A percentile compares a stretch with the other conserved stretches of the same genome.
Conservation (phyloP, 2,329 filamentous ascomycete genomes). For the Epichloe bromicola region DNA sequence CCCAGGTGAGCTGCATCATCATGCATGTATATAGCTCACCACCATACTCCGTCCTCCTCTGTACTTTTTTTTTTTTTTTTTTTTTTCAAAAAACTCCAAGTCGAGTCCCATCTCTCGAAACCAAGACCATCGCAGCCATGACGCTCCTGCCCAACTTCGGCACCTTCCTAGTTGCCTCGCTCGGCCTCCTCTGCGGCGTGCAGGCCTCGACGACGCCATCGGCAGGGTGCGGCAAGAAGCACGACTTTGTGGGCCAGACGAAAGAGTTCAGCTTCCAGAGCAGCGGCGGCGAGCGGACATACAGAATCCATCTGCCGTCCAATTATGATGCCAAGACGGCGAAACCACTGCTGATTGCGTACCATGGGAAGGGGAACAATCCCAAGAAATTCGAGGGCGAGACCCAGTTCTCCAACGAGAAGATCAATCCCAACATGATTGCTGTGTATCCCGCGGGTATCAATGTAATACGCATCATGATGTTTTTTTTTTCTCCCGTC, state of each 20-base stretch:
- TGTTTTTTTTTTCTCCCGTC: too few species aligned
- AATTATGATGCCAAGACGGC: slow-evolving; percentile 20
- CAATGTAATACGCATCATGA: slow-evolving; percentile 12
- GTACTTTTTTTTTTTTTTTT: too few species aligned
- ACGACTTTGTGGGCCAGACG: slow-evolving; percentile 11
- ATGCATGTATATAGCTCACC: too few species aligned
- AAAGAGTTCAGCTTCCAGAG: slow-evolving; percentile 13
- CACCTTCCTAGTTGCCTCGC: not conserved
- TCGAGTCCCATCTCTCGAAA: too few species aligned
- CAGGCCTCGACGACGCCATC: not conserved
- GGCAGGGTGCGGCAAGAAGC: slow-evolving; percentile 9
- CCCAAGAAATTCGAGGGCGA: slow-evolving; percentile 20
- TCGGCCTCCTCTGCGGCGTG: not conserved
- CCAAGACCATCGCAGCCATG: not conserved
- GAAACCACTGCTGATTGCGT: slow-evolving; percentile 31
- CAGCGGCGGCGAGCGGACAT: slow-evolving; percentile 8
- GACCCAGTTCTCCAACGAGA: slow-evolving; percentile 23
- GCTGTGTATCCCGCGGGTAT: slow-evolving; percentile 34
- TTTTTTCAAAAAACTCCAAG: too few species aligned
- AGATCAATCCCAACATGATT: slow-evolving; percentile 23
- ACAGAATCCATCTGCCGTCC: slow-evolving; percentile 12
- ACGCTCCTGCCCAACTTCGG: not conserved
- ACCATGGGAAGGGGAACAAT: slow-evolving; percentile 29
- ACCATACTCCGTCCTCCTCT: too few species aligned
- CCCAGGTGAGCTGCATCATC: too few species aligned